Evolutionary conservation across 1,284 basidiomycete species (phyloP).

Genomic region (Wallemia hederae): DNA sequence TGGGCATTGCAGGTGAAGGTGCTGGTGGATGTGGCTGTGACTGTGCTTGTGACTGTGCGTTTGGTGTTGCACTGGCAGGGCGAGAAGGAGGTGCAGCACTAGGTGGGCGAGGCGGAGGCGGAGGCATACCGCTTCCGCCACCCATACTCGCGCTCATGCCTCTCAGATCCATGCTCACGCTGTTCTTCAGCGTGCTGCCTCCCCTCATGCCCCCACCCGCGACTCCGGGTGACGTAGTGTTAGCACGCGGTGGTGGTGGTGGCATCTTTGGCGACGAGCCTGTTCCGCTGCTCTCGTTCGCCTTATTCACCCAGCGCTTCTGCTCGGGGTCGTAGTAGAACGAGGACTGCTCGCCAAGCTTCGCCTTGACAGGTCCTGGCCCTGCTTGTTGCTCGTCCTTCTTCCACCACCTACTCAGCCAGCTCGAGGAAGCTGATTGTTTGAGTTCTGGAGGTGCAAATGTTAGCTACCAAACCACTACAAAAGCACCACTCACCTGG

Average conservation of each 20-base stretch:
- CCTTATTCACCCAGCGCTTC: slow-evolving; percentile 88
- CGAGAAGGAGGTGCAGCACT: neutral
- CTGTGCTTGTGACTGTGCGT: too few species aligned
- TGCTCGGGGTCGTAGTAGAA: slow-evolving; percentile 86
- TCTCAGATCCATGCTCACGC: neutral
- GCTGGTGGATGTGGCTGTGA: too few species aligned
- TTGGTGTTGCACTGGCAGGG: neutral
- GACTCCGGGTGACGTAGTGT: neutral
- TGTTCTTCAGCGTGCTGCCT: neutral
- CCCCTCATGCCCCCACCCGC: neutral
- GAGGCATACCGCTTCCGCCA: neutral
- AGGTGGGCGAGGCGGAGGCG: neutral
- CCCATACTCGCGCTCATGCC: neutral
- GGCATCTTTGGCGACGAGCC: neutral
- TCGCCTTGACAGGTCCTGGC: slow-evolving; percentile 43
- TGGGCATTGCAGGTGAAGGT: neutral
- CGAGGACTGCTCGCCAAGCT: slow-evolving; percentile 63
- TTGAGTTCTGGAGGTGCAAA: slow-evolving; percentile 8
- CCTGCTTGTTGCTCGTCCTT: slow-evolving; percentile 18
- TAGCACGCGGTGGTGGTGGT: neutral
- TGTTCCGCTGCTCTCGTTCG: neutral
- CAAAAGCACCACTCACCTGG: neutral
- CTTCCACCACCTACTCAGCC: slow-evolving; percentile 54
- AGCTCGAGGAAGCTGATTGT: slow-evolving; percentile 20
- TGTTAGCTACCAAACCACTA: neutral